Evolutionary conservation across 805 yeast species (phyloP).

Genomic region (Hanseniaspora mollemarum): DNA sequence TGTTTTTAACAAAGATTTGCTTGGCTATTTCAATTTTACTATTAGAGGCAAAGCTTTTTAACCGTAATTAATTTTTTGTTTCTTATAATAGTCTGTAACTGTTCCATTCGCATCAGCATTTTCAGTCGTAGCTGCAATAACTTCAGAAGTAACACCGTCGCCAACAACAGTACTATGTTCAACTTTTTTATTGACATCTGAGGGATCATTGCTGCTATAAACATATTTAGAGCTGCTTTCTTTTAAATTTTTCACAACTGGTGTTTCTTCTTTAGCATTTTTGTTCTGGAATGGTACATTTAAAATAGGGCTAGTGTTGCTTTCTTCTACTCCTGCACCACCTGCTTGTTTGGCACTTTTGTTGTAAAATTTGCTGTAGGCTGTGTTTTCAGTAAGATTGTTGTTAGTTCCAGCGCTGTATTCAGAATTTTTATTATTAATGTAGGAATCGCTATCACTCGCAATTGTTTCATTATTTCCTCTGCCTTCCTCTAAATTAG

Average conservation of each 20-base stretch:
- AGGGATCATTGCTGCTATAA: no score
- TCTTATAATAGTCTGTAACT: background rate
- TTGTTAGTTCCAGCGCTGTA: background rate
- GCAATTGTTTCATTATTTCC: background rate
- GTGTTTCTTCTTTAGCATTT: background rate
- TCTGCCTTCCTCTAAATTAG: background rate
- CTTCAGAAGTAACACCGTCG: background rate
- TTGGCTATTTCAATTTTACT: no score
- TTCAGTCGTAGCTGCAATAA: background rate
- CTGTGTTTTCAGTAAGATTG: background rate
- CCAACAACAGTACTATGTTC: background rate
- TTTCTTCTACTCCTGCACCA: background rate
- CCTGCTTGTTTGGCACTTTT: background rate
- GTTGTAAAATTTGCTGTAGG: background rate
- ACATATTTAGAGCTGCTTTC: no score
- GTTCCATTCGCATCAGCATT: background rate
- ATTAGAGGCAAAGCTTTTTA: background rate
- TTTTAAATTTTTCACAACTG: background rate
- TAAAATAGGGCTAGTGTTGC: constrained; percentile 8
- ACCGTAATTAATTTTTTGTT: background rate
- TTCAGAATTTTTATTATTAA: background rate
- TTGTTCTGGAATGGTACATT: constrained; percentile 16
- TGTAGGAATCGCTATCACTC: constrained; percentile 3
- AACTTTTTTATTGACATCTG: background rate
- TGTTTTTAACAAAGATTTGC: no score